Conservation (phyloP, 2,329 filamentous ascomycete genomes). For the Monosporascus sp. region DNA sequence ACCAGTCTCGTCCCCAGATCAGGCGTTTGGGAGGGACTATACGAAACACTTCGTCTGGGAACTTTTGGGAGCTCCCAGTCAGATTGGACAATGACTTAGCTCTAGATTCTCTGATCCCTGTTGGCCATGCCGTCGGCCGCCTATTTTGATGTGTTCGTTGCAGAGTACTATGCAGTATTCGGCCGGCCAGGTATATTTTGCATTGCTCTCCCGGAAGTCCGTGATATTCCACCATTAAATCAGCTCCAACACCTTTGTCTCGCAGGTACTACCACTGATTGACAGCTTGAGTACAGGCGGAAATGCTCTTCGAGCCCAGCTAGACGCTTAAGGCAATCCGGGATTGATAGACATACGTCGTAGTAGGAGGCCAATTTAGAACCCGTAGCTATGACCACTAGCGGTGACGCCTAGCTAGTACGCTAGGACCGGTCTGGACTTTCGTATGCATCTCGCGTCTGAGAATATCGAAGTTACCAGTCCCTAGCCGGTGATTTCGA, state of each 20-base stretch:
- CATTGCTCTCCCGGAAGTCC: slow-evolving; percentile 18
- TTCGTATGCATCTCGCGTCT: neutral
- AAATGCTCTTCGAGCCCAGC: neutral
- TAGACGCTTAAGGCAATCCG: neutral
- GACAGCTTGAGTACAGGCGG: neutral
- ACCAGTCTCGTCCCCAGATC: neutral
- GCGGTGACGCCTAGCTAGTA: neutral
- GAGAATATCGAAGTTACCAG: neutral
- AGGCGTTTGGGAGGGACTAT: neutral
- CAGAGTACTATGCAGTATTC: slow-evolving; percentile 16
- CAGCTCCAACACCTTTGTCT: neutral
- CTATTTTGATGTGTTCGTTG: neutral
- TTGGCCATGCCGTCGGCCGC: slow-evolving; percentile 7
- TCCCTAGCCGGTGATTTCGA: neutral
- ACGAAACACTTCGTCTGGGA: neutral
- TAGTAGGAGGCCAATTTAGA: neutral
- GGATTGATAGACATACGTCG: neutral
- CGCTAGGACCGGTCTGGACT: neutral
- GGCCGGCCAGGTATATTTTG: slow-evolving; percentile 13
- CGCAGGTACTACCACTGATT: neutral
- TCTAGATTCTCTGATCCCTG: slow-evolving; percentile 5
- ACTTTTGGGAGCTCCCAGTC: neutral
- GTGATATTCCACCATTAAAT: slow-evolving; percentile 8
- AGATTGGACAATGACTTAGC: neutral
- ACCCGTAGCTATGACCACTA: neutral